Evolutionary conservation across 257 asterid genomes (phyloP), one percentile per base, ranked within the genome.

Genomic region (Primulina tabacum): DNA sequence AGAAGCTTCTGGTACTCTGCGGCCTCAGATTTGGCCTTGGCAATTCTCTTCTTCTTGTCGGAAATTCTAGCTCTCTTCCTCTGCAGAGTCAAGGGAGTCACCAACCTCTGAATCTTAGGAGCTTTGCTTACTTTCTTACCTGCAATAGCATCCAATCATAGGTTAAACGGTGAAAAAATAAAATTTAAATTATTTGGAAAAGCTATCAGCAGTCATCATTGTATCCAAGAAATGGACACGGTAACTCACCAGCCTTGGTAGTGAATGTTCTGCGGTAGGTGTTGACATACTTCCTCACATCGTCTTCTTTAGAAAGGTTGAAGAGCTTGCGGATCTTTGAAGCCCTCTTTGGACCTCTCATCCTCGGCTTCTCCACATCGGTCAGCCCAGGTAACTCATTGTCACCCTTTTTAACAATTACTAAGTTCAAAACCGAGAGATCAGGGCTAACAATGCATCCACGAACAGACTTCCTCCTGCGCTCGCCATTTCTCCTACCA

Each of bases 311-410:
- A 20, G 74, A 70, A 8, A 70, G 75, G 69, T 71, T 71, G 60
- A 71, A 71, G 62, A 71, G 75, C 59, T 71, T 71, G 29, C 69
- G 62, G 69, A 71, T 71, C 69, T 71, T 71, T 30, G 75, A 71
- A 28, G 75, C 75, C 63, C 75, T 71, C 74, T 70, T 70, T 70
- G 74, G 74, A 60, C 74, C 74, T 61, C 74, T 70, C 74, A 70
- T 70, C 68, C 74, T 70, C 4, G 74, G 74, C 55, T 70, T 70
- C 68, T 70, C 74, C n/a, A 40, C 33, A 14, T 70, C 74, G 16
- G 74, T 70, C 18, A 70, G 62, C 6, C 74, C 74, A 9, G 74
- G 74, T 7, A 70, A 40, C 30, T 70, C 74, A 60, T 60, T 70
- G 2, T 70, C 74, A 60, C 74, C 74, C 61, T 70, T 70, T 40